Conservation (phyloP, 2,329 filamentous ascomycete genomes). For the Colletotrichum shisoi region DNA sequence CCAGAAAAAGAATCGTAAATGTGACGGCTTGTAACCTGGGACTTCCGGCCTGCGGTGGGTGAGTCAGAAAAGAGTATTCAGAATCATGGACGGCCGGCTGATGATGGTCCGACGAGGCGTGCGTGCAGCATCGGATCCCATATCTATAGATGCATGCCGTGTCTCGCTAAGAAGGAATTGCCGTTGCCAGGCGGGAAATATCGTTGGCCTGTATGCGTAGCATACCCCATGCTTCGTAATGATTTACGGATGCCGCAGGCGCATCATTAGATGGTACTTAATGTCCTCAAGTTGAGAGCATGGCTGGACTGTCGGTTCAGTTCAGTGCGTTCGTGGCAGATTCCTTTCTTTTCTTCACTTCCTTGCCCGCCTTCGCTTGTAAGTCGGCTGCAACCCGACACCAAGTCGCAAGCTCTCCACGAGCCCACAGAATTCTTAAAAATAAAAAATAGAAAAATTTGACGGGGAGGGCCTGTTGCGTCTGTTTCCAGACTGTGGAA, state of each 20-base stretch:
- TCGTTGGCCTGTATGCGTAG: background rate
- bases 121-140: background rate
- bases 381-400: background rate
- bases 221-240: background rate
- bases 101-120: background rate
- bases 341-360: slow-evolving; percentile 12
- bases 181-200: background rate
- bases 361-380: slow-evolving; percentile 23
- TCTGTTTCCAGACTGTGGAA: background rate
- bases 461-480: background rate
- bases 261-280: slow-evolving; percentile 34
- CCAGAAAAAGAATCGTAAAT: background rate
- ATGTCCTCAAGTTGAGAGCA: slow-evolving; percentile 36
- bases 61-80: background rate
- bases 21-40: background rate
- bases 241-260: background rate
- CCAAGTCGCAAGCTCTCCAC: slow-evolving; percentile 7
- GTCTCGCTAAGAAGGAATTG: slow-evolving; percentile 1
- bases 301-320: background rate
- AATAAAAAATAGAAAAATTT: no score
- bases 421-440: background rate
- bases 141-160: background rate
- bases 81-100: background rate
- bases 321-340: slow-evolving; percentile 27
- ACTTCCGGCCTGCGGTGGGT: background rate